A percentile compares a stretch with the other conserved stretches of the same genome.
phyloP scores from a whole-genome alignment of 805 yeast genomes.

The Yarrowia sp. region DNA sequence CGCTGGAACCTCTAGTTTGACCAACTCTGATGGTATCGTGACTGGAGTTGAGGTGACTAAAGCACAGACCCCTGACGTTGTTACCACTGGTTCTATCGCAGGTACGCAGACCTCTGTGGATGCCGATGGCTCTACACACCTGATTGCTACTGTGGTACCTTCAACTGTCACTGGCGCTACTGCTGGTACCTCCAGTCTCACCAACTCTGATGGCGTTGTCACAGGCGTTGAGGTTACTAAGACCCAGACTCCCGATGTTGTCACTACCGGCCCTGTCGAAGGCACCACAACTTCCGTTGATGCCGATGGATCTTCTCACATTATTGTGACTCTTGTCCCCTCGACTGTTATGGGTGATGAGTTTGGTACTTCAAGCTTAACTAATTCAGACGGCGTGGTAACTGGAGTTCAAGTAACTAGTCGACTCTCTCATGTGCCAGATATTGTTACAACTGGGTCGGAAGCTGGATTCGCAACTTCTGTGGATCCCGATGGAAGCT shows the following conservation, averaged over 20 bases:
- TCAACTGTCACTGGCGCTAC: background rate
- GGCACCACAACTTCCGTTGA: background rate
- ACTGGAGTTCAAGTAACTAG: background rate
- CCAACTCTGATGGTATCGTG: background rate
- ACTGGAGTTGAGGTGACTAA: background rate
- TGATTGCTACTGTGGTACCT: background rate
- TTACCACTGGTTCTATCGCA: background rate
- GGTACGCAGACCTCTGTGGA: background rate
- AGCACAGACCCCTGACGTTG: background rate
- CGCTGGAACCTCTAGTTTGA: background rate
- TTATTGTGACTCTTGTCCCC: background rate
- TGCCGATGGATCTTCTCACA: background rate
- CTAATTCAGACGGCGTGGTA: background rate
- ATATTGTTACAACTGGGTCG: background rate
- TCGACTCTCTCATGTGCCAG: background rate
- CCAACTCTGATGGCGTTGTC: background rate
- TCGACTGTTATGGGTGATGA: background rate
- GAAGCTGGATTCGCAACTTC: background rate
- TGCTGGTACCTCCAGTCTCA: background rate
- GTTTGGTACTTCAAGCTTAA: background rate
- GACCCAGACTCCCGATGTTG: background rate
- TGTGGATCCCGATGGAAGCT: background rate
- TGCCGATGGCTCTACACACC: background rate
- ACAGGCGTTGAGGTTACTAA: constrained; percentile 3
- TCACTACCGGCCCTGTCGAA: background rate